Evolutionary conservation across 78 protist species (phyloP).

Genomic region (Dictyostelium purpureum): DNA sequence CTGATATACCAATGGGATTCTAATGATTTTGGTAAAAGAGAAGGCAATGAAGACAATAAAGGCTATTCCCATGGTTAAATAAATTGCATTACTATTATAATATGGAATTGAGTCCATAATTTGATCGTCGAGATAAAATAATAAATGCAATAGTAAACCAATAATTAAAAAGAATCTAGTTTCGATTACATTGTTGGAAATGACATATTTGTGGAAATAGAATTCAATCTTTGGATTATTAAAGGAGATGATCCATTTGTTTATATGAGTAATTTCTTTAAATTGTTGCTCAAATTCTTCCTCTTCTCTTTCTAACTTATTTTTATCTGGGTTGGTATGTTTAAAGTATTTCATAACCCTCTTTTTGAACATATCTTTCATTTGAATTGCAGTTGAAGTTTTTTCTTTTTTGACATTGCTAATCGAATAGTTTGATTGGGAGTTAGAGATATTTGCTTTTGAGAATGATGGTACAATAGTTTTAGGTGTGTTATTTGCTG

Average conservation of each 20-base stretch:
- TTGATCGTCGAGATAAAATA: slow-evolving; percentile 39
- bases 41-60: slow-evolving; percentile 11
- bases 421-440: too few relatives aligned
- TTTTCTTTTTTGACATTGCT: background rate
- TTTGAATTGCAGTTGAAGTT: background rate
- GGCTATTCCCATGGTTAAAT: slow-evolving; percentile 20
- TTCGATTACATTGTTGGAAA: slow-evolving; percentile 29
- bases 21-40: slow-evolving; percentile 25
- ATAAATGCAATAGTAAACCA: slow-evolving; percentile 26
- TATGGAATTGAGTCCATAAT: slow-evolving; percentile 22
- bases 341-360: background rate
- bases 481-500: background rate
- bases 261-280: slow-evolving; percentile 18
- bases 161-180: slow-evolving; percentile 54
- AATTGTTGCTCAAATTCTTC: slow-evolving; percentile 26
- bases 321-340: background rate
- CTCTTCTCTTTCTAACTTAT: background rate
- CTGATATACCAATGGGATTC: slow-evolving; percentile 9
- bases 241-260: slow-evolving; percentile 5
- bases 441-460: too few relatives aligned
- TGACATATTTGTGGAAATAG: slow-evolving; percentile 42
- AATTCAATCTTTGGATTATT: slow-evolving; percentile 9
- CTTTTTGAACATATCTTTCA: background rate
- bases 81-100: background rate
- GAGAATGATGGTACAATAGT: too few relatives aligned